These are phyloP conservation scores for Phaeosphaeria sp. DNA, from an alignment of 2,329 filamentous ascomycete species.

Conservation along the genomic window DNA sequence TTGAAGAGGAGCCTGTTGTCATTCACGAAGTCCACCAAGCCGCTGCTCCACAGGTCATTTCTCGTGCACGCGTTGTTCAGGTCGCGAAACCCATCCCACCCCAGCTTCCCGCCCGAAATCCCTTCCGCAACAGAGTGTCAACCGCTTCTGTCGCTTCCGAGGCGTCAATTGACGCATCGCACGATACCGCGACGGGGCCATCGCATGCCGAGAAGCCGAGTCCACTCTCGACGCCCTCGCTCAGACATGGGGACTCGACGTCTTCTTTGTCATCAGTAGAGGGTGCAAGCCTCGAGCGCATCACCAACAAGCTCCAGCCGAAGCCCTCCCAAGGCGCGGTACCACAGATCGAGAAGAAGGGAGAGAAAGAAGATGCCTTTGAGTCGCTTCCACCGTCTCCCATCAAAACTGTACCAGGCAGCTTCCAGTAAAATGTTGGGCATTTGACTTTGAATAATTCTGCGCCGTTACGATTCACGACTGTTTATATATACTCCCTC, in stretches of 20 bases:
- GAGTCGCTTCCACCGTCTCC: conserved; percentile 50
- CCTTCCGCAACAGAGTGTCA: conserved; percentile 58
- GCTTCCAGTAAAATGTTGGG: conserved; percentile 25
- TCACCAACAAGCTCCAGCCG: conserved; percentile 34
- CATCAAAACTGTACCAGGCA: conserved; percentile 39
- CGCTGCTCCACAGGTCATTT: conserved; percentile 70
- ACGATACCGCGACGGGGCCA: conserved; percentile 25
- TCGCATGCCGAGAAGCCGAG: conserved; percentile 37
- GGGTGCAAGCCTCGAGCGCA: conserved; percentile 35
- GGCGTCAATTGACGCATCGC: conserved; percentile 27
- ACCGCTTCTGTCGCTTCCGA: conserved; percentile 44
- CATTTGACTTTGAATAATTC: not conserved
- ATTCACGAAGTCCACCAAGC: conserved; percentile 73
- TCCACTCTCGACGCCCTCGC: conserved; percentile 43
- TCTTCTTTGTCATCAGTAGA: conserved; percentile 44
- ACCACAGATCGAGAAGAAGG: conserved; percentile 20
- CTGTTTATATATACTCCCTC: conserved; percentile 8
- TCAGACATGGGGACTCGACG: conserved; percentile 43
- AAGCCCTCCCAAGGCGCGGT: conserved; percentile 27
- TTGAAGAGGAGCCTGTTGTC: conserved; percentile 69
- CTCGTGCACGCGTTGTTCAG: conserved; percentile 80
- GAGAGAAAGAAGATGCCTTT: conserved; percentile 49
- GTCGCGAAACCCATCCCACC: conserved; percentile 83
- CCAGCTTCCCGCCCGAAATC: conserved; percentile 78
- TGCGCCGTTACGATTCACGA: conserved; percentile 20